Evolutionary conservation across 2,329 filamentous ascomycete genomes (phyloP), one percentile per base, ranked within the genome.

Genomic region (Cercospora sp.): DNA sequence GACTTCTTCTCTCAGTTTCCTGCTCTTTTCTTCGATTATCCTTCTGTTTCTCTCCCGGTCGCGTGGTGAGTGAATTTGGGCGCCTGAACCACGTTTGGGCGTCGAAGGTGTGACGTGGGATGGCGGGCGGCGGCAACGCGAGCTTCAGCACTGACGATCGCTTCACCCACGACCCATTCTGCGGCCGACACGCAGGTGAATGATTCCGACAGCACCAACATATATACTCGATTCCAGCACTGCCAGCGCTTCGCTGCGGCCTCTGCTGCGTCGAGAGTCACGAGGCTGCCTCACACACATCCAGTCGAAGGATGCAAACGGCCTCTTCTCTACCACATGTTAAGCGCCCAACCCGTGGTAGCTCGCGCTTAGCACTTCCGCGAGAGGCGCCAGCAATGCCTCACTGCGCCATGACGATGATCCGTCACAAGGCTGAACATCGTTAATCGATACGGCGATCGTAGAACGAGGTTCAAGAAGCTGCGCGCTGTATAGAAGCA

Each of bases 281-380:
- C 55, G 30, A 59, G 30, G 28, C 26, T 12, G 12, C 13, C 51
- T 28, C 20, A 20, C 30, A 58, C 20, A 23, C 36, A 16, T 30
- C 62, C 62, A 64, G 62, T 64, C 20, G 51, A 42, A 28, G 33
- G 18, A 36, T 20, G 12, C 31, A 18, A 45, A 58, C 48, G 10
- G 45, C 48, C 55, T 23, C 20, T 48, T 28, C 30, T 64, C 51
- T 58, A 30, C 23, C 23, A 55, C 23, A 10, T 13, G 31, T 57
- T 64, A 64, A 59, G 62, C 62, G 62, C 62, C 62, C 48, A 45
- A n/a, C n/a, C 20, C 30, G 12, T 36, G 55, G 33, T 53, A 58
- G 53, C 51, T 28, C 48, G 62, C 51, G 28, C 51, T 20, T 58
- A 63, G 30, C 23, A 18, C n/a, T 45, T 58, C 62, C 51, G 62